phyloP scores from a whole-genome alignment of 768 basidiomycete species.

The Glaciozyma antarctica region DNA sequence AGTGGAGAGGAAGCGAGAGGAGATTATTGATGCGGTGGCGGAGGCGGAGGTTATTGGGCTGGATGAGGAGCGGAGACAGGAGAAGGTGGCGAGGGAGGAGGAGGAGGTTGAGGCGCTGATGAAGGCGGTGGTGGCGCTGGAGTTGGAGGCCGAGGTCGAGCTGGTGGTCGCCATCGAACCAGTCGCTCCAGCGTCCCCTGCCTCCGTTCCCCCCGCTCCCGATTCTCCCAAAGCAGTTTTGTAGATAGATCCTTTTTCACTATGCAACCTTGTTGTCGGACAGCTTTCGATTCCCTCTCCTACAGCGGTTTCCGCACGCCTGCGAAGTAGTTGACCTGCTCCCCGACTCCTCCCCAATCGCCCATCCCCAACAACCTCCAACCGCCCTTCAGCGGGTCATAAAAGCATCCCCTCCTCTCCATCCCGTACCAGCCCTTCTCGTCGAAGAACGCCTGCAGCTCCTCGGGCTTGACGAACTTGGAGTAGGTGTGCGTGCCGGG shows the following conservation, averaged over 20 bases:
- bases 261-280: too few relatives aligned
- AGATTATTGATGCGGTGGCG: not conserved
- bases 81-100: not conserved
- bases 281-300: too few relatives aligned
- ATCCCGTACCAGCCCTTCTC: conserved; percentile 21
- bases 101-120: not conserved
- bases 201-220: too few relatives aligned
- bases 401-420: conserved; percentile 22
- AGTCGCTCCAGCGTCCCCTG: too few relatives aligned
- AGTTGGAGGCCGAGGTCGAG: conserved; percentile 1
- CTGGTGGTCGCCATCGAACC: too few relatives aligned
- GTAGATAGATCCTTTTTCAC: too few relatives aligned
- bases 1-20: conserved; percentile 1
- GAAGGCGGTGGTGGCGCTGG: not conserved
- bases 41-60: not conserved
- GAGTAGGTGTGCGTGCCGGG: conserved; percentile 83
- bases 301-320: conserved; percentile 21
- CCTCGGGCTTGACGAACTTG: conserved; percentile 79
- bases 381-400: conserved; percentile 18
- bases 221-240: too few relatives aligned
- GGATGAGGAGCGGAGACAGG: not conserved
- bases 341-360: conserved; percentile 12
- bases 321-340: conserved; percentile 27
- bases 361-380: conserved; percentile 21
- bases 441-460: conserved; percentile 69